Conservation (phyloP, 2,329 filamentous ascomycete genomes). For the Paecilomyces sp. region DNA sequence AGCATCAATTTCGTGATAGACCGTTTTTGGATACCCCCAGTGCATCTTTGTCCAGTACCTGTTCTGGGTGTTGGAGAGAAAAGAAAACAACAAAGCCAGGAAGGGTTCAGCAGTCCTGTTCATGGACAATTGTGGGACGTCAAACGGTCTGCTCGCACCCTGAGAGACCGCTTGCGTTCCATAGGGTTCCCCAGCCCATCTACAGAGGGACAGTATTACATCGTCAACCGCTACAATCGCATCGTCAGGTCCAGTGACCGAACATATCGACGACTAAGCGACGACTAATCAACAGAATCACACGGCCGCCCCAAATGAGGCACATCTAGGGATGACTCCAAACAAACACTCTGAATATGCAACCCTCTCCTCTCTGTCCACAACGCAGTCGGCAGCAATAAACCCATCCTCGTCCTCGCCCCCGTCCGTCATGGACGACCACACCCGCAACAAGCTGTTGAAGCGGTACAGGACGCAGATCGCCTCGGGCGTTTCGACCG, state of each 20-base stretch:
- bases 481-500: slow-evolving; percentile 37
- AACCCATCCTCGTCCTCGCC: slow-evolving; percentile 23
- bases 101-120: slow-evolving; percentile 16
- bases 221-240: background rate
- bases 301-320: slow-evolving; percentile 21
- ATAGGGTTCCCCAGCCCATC: slow-evolving; percentile 41
- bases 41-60: background rate
- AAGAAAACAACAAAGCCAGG: background rate
- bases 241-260: slow-evolving; percentile 3
- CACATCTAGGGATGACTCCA: slow-evolving; percentile 28
- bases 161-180: slow-evolving; percentile 47
- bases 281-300: slow-evolving; percentile 8
- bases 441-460: slow-evolving; percentile 34
- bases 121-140: slow-evolving; percentile 44
- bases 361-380: slow-evolving; percentile 24
- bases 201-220: slow-evolving; percentile 1
- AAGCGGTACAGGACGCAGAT: slow-evolving; percentile 42
- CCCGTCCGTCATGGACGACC: slow-evolving; percentile 30
- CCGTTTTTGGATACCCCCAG: background rate
- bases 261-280: slow-evolving; percentile 7
- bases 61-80: background rate
- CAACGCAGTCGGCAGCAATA: slow-evolving; percentile 24
- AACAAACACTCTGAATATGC: slow-evolving; percentile 35
- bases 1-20: background rate
- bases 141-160: slow-evolving; percentile 40